A percentile compares a stretch with the other conserved stretches of the same genome.
Conservation (phyloP, 495 filamentous ascomycete genomes). For the Tetracladium setigerum region DNA sequence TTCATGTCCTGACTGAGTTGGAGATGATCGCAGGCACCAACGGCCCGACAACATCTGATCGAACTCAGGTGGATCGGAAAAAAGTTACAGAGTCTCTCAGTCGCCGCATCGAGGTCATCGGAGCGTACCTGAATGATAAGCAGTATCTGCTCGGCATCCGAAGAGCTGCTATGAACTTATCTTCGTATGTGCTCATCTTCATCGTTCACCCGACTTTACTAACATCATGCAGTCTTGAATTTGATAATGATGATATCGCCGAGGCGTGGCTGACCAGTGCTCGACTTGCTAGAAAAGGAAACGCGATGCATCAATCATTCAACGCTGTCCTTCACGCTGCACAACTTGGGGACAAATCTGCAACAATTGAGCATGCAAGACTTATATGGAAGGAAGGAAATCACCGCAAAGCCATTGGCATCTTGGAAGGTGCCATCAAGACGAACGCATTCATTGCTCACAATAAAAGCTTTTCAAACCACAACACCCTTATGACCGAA, state of each 20-base stretch:
- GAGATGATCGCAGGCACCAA: slow-evolving; percentile 61
- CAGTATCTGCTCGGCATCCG: slow-evolving; percentile 88
- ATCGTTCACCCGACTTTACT: background rate
- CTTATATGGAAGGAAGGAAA: slow-evolving; percentile 93
- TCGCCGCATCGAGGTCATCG: slow-evolving; percentile 73
- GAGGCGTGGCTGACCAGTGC: slow-evolving; percentile 82
- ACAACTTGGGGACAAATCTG: slow-evolving; percentile 71
- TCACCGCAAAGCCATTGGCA: slow-evolving; percentile 91
- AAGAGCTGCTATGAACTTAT: slow-evolving; percentile 69
- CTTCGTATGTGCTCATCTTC: slow-evolving; percentile 20
- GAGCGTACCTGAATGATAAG: slow-evolving; percentile 81
- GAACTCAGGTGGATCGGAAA: slow-evolving; percentile 24
- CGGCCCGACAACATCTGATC: slow-evolving; percentile 12
- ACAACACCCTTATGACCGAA: slow-evolving; percentile 17
- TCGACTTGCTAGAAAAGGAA: slow-evolving; percentile 75
- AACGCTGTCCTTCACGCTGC: slow-evolving; percentile 88
- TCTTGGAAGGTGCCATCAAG: slow-evolving; percentile 73
- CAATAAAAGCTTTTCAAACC: slow-evolving; percentile 24
- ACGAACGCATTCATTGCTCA: slow-evolving; percentile 55
- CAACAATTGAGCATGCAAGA: slow-evolving; percentile 85
- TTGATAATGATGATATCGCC: slow-evolving; percentile 62
- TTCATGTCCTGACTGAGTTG: slow-evolving; percentile 83
- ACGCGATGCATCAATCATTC: slow-evolving; percentile 77
- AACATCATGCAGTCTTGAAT: slow-evolving; percentile 30
- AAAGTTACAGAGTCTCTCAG: slow-evolving; percentile 53